phyloP scores from a whole-genome alignment of 78 protist species.

The Capsaspora owczarzaki region DNA sequence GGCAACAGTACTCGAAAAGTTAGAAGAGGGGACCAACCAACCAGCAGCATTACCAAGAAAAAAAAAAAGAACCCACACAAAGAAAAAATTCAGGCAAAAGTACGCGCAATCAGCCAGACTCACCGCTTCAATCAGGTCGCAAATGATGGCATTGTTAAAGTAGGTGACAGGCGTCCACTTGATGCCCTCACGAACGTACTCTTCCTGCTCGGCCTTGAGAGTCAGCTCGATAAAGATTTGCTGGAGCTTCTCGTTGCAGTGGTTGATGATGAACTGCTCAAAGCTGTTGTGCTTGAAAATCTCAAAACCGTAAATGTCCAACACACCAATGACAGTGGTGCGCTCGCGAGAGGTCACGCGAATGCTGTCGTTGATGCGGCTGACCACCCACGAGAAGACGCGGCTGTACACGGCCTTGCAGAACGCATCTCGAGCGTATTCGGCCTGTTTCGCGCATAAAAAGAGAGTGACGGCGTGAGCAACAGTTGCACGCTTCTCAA shows the following conservation, averaged over 20 bases:
- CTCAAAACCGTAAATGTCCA: constrained; percentile 6
- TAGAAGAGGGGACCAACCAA: no score
- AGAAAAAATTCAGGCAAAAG: no score
- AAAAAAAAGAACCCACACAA: no score
- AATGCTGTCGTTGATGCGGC: not conserved
- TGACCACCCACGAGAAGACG: constrained; percentile 70
- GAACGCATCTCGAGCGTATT: constrained; percentile 55
- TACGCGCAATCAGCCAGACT: no score
- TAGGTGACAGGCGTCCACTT: not conserved
- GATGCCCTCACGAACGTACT: not conserved
- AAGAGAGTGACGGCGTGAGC: no score
- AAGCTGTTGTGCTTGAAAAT: constrained; percentile 62
- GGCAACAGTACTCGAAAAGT: no score
- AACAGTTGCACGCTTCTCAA: no score
- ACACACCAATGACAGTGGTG: not conserved
- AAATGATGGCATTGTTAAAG: not conserved
- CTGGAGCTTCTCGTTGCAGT: constrained; percentile 71
- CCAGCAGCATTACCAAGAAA: no score
- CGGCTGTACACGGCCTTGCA: constrained; percentile 78
- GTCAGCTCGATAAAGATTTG: constrained; percentile 34
- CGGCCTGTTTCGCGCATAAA: no score
- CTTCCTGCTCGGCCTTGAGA: constrained; percentile 41
- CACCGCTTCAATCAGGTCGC: constrained; percentile 3
- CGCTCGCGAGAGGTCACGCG: not conserved
- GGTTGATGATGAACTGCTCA: constrained; percentile 88